Evolutionary conservation across 2,329 filamentous ascomycete genomes (phyloP), one percentile per base, ranked within the genome.

Genomic region (Scolecobasidium constrictum): DNA sequence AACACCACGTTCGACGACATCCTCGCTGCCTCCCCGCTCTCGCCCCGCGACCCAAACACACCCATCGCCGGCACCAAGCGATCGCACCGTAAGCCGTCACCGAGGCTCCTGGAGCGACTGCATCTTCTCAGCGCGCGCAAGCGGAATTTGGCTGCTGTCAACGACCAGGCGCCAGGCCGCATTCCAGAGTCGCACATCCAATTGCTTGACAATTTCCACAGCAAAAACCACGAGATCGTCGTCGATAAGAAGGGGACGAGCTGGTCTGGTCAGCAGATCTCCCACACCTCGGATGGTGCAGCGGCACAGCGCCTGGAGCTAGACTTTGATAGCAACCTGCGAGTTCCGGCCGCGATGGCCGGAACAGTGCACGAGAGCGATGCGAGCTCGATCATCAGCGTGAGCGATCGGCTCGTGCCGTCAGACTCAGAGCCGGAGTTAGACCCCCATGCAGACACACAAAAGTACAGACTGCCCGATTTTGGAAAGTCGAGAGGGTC

Each of bases 381-480:
- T 50, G 57, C 57, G 43, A 67, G 64, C 46, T 67, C 63, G 48
- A 58, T 68, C 52, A 59, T 69, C 42, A 67, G 63, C 56, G 71
- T 74, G 56, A 72, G 75, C 57, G 67, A 71, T 52, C 67, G 69
- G 49, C 65, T 77, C 43, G 62, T 66, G 40, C 64, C 68, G n/a
- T 65, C 64, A 21, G 66, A 69, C 48, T 64, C 60, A 5, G 63
- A 79, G 71, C 58, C 65, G 56, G 52, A 62, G 64, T n/a, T n/a
- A n/a, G 45, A 57, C 40, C 31, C 77, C 59, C 72, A 73, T 50
- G 78, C 82, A 72, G 82, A 86, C 62, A 80, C 75, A 44, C 73
- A 82, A 56, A 86, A 86, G 60, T 86, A 85, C 57, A 74, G 78
- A 35, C 64, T 86, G 57, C 81, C 82, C 44, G 81, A 86, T 60